Evolutionary conservation across 2,329 filamentous ascomycete genomes (phyloP), one percentile per base, ranked within the genome.

Genomic region (Knoxdaviesia capensis): DNA sequence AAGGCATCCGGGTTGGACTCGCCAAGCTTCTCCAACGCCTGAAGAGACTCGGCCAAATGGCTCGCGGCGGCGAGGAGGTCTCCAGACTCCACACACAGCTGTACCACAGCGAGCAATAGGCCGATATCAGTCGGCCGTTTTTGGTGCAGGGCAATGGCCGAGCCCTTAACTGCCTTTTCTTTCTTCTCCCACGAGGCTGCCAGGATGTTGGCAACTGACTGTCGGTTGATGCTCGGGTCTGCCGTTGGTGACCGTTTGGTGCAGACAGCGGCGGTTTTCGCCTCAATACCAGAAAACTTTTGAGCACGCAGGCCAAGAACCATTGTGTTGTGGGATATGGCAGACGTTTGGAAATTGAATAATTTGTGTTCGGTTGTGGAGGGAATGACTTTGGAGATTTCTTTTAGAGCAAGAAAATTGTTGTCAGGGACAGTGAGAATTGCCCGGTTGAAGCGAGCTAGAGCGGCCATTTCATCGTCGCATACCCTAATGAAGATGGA

Each of bases 21-120:
- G 5, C 56, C 65, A 3, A 72, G 74, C 39, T 72, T 59, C 51
- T 88, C 82, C 1, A 94, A 66, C 7, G 71, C 71, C 47, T 69
- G 69, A 43, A 94, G 70, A 54, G 90, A 87, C 1, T 70, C 63
- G 54, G 93, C 80, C 2, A 94, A 64, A 5, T 84, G 65, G n/a
- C 68, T 64, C 34, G 86, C 71, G 5, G 88, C 88, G 4, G 80
- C 76, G 31, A 71, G 77, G 31, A 74, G 68, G 53, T 88, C 85
- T 39, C 77, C 73, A 36, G 68, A 72, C 41, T 76, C 66, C 10
- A 90, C 65, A 53, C 92, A 86, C 38, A 94, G 69, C 56, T 94
- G 86, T 7, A 88, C 69, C 43, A 85, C 71, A 7, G 83, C 86
- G 35, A 94, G 64, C 29, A 83, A 62, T 3, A 94, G 66, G 1